These are phyloP conservation scores for Pythium chondricola DNA, from an alignment of 352 stramenopile genomes.

Conservation along the genomic window DNA sequence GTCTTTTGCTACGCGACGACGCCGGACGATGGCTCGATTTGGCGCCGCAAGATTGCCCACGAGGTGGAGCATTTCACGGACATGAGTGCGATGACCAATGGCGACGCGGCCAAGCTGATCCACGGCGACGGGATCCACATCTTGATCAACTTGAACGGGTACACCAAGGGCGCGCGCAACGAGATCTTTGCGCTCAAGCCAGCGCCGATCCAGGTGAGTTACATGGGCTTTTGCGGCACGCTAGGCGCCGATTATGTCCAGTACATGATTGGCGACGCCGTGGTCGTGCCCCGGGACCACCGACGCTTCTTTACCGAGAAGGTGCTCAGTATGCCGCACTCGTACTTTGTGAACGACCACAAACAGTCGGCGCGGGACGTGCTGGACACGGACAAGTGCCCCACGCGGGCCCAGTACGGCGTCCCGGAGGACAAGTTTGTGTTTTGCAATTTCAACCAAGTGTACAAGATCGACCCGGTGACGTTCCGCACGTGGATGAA, in stretches of 20 bases:
- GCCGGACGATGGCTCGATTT: slow-evolving; percentile 70
- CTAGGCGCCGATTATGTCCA: slow-evolving; percentile 90
- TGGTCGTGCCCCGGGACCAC: slow-evolving; percentile 60
- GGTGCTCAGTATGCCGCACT: slow-evolving; percentile 89
- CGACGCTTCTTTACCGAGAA: slow-evolving; percentile 84
- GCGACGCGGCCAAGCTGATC: slow-evolving; percentile 77
- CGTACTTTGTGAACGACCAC: slow-evolving; percentile 93
- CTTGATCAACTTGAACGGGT: slow-evolving; percentile 91
- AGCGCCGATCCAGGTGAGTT: slow-evolving; percentile 85
- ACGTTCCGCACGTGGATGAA: slow-evolving; percentile 91
- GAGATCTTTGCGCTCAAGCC: slow-evolving; percentile 92
- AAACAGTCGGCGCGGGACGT: slow-evolving; percentile 80
- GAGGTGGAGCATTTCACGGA: slow-evolving; percentile 89
- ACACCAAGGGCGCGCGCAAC: slow-evolving; percentile 89
- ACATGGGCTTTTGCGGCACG: slow-evolving; percentile 89
- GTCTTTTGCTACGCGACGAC: slow-evolving; percentile 88
- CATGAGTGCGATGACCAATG: slow-evolving; percentile 56
- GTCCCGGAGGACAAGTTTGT: slow-evolving; percentile 91
- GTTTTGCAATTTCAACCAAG: slow-evolving; percentile 94
- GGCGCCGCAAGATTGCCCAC: slow-evolving; percentile 70
- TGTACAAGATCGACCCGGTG: slow-evolving; percentile 93
- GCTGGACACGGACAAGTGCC: slow-evolving; percentile 68
- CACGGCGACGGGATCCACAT: slow-evolving; percentile 84
- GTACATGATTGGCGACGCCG: slow-evolving; percentile 88
- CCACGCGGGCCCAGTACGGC: slow-evolving; percentile 80